These are phyloP conservation scores for Graphilbum fragrans DNA, from an alignment of 2,329 filamentous ascomycete genomes.

Conservation along the genomic window DNA sequence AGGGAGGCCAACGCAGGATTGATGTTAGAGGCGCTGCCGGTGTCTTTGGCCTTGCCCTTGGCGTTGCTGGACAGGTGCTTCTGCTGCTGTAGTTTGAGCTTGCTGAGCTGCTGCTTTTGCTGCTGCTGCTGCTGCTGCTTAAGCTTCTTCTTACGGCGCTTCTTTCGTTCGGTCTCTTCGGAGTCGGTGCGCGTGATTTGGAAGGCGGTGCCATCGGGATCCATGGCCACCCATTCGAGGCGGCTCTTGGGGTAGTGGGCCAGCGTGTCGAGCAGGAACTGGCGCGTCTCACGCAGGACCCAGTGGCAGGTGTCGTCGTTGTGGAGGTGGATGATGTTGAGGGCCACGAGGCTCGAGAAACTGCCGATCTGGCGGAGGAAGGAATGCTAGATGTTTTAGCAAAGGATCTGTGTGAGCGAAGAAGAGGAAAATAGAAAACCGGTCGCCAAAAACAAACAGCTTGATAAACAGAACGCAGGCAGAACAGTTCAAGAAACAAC, in stretches of 20 bases:
- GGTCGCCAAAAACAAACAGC: background rate
- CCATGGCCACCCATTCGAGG: conserved; percentile 46
- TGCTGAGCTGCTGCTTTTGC: conserved; percentile 17
- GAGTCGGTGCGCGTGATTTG: conserved; percentile 26
- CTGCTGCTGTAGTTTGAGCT: too few species aligned
- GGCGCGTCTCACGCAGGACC: conserved; percentile 42
- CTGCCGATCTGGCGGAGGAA: conserved; percentile 41
- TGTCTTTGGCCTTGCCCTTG: conserved; percentile 17
- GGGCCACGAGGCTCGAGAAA: conserved; percentile 40
- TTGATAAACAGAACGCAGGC: background rate
- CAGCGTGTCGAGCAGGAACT: conserved; percentile 47
- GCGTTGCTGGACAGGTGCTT: conserved; percentile 22
- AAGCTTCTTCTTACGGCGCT: conserved; percentile 16
- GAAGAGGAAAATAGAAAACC: background rate
- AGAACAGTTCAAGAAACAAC: background rate
- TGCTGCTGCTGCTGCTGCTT: conserved; percentile 21
- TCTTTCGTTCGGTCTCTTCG: conserved; percentile 17
- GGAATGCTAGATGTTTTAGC: conserved; percentile 31
- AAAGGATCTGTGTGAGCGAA: too few species aligned
- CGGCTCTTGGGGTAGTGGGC: conserved; percentile 41
- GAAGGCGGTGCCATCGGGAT: conserved; percentile 34
- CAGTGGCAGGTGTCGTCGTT: conserved; percentile 44
- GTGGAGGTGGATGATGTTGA: conserved; percentile 42
- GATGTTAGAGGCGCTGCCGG: conserved; percentile 3
- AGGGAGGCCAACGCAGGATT: conserved; percentile 16